A percentile compares a stretch with the other conserved stretches of the same genome.
phyloP scores from a whole-genome alignment of 768 basidiomycete genomes.

The Boletus rubescentipes region DNA sequence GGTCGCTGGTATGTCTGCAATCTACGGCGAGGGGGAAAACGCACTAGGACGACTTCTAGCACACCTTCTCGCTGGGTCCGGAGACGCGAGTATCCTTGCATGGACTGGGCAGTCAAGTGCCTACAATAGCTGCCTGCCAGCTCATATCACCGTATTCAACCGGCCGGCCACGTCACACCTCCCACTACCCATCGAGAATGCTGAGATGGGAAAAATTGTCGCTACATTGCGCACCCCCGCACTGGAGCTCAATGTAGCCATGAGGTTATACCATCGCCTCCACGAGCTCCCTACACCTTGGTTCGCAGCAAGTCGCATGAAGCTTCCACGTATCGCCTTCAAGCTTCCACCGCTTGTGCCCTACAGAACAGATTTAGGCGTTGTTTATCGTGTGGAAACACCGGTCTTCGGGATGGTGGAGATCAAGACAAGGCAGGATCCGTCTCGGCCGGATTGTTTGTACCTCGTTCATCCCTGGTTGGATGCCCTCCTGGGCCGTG shows the following conservation, averaged over 20 bases:
- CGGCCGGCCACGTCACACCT: neutral
- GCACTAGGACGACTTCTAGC: neutral
- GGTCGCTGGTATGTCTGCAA: neutral
- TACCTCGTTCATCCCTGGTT: conserved; percentile 4
- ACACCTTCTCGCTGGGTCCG: neutral
- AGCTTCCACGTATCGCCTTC: neutral
- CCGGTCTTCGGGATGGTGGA: neutral
- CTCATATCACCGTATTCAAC: neutral
- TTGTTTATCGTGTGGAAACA: neutral
- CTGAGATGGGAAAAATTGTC: neutral
- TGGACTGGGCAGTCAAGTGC: neutral
- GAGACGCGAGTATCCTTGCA: conserved; percentile 1
- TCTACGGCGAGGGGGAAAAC: neutral
- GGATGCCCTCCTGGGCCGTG: neutral
- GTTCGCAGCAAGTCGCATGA: neutral
- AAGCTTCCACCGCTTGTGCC: neutral
- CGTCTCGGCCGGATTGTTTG: neutral
- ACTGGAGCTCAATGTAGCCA: neutral
- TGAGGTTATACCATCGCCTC: neutral
- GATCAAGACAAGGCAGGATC: neutral
- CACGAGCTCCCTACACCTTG: neutral
- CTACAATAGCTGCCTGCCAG: conserved; percentile 3
- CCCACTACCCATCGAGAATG: neutral
- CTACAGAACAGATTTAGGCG: neutral
- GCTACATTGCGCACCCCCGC: neutral